phyloP scores from a whole-genome alignment of 768 basidiomycete species.

The Asterophora lycoperdoides region DNA sequence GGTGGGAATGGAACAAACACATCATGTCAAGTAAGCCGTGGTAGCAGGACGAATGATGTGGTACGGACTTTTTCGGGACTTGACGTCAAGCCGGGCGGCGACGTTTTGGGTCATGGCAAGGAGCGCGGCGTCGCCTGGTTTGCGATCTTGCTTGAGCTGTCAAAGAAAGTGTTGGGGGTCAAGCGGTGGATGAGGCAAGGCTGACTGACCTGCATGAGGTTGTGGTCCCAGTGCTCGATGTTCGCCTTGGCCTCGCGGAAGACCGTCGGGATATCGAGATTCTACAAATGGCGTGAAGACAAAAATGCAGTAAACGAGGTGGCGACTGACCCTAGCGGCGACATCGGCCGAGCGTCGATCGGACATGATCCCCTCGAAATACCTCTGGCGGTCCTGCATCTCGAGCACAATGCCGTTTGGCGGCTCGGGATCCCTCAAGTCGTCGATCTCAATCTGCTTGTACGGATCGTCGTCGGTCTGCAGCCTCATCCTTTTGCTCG shows the following conservation, averaged over 20 bases:
- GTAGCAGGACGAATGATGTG: neutral
- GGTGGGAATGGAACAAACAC: slow-evolving; percentile 5
- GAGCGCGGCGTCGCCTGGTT: slow-evolving; percentile 64
- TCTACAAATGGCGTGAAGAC: slow-evolving; percentile 24
- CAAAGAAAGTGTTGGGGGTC: neutral
- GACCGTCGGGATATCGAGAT: slow-evolving; percentile 43
- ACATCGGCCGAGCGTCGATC: slow-evolving; percentile 26
- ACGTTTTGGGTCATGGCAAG: slow-evolving; percentile 78
- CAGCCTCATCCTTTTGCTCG: slow-evolving; percentile 58
- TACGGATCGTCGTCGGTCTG: slow-evolving; percentile 35
- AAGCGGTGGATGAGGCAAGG: neutral
- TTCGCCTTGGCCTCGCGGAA: slow-evolving; percentile 44
- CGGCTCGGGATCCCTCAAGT: slow-evolving; percentile 67
- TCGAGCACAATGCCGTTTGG: slow-evolving; percentile 74
- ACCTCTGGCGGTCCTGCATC: slow-evolving; percentile 81
- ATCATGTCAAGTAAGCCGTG: neutral
- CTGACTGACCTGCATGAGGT: slow-evolving; percentile 50
- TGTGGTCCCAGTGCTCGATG: slow-evolving; percentile 52
- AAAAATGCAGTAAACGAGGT: neutral
- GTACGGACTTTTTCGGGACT: slow-evolving; percentile 57
- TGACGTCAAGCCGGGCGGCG: slow-evolving; percentile 62
- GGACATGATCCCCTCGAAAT: slow-evolving; percentile 67
- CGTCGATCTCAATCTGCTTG: slow-evolving; percentile 74
- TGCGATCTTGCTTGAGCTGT: slow-evolving; percentile 66
- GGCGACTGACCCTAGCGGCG: slow-evolving; percentile 22